Evolutionary conservation across 768 basidiomycete genomes (phyloP), one percentile per base, ranked within the genome.

Genomic region (Hygrocybe coccinea): DNA sequence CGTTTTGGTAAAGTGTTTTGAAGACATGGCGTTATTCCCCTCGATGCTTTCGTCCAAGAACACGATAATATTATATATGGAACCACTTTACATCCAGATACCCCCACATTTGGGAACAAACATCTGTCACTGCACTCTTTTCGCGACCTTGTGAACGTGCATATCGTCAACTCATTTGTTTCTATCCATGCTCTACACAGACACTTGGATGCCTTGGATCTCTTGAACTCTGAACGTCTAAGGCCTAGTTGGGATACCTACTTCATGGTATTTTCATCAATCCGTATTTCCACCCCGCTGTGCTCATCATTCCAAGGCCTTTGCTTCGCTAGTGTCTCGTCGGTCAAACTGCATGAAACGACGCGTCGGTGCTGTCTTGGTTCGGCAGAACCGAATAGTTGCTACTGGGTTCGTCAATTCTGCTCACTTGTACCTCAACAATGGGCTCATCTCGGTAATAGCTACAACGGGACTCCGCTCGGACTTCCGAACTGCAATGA

Each of bases 341-440:
- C 78, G 92, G 34, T 94, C 92, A 3, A 97, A 97, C 65, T 97
- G 95, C 67, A 97, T 97, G 94, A 97, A 97, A 68, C 82, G 95
- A 7, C 81, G 97, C 2, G 97, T 99, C 0, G 97, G 97, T 7
- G 95, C 95, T 0, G 84, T 99, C 17, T 74, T 99, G 25, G 95
- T 97, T 29, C 83, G 91, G 0, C 86, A 89, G 54, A 84, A 87
- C 59, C 82, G 89, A 25, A 81, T 92, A 22, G 73, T 92, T 19
- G 80, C 89, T 29, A 89, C 90, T 11, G 90, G 90, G 88, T 89
- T 70, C 49, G 75, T 62, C 36, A 2, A 12, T 38, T 12, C 17
- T 11, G 14, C 21, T 38, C 22, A 19, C 29, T 49, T 11, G 10
- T 24, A 14, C 12, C 36, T 48, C 22, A 5, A 19, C 15, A 35